Base-by-base conservation (phyloP, 306 rosid genomes). In the Rubus idaeus region DNA sequence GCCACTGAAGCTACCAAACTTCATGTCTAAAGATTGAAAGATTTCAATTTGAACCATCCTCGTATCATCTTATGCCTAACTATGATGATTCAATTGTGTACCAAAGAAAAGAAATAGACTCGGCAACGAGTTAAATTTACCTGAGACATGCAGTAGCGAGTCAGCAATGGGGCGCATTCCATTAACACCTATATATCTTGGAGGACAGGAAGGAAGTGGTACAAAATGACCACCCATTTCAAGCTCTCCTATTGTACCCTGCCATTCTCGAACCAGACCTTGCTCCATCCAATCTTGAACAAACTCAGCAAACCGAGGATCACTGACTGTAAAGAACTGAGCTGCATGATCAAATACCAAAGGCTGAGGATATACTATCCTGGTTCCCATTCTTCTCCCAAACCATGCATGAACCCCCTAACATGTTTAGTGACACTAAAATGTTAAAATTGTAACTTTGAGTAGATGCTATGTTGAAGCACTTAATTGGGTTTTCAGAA, bases 381-480 rank as follows among this genome's bases (percentile, higher is more conserved):
- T 84, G 63, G 98, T 92, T 74, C 95, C 98, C 91, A 92, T 81
- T 82, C 96, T 87, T 83, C 98, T 83, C 97, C 97, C 51, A 90
- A 73, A 74, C 98, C 98, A 88, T 30, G 35, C 35, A 30, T 90
- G 98, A 80, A 89, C 69, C 57, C 97, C 97, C 98, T 91, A 37
- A 37, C 55, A 87, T 5, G 56, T 71, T 56, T 14, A 71, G 51
- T 58, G 40, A 51, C 47, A 20, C 57, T 10, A 21, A 57, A 66
- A n/a, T 52, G 49, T 30, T 20, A 40, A 55, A 37, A 4, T 40
- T 5, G 16, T 7, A 39, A 39, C n/a, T 12, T 61, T 61, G 18
- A 61, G 42, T 35, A 61, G 13, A 5, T 21, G 30, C 20, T 62
- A 14, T 13, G 45, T 4, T 12, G 6, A 5, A 62, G 44, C 68